Percentiles rank a stretch among this genome's conserved stretches.
Evolutionary conservation across 2,329 filamentous ascomycete species (phyloP).

Genomic region (Aspergillus eucalypticola): DNA sequence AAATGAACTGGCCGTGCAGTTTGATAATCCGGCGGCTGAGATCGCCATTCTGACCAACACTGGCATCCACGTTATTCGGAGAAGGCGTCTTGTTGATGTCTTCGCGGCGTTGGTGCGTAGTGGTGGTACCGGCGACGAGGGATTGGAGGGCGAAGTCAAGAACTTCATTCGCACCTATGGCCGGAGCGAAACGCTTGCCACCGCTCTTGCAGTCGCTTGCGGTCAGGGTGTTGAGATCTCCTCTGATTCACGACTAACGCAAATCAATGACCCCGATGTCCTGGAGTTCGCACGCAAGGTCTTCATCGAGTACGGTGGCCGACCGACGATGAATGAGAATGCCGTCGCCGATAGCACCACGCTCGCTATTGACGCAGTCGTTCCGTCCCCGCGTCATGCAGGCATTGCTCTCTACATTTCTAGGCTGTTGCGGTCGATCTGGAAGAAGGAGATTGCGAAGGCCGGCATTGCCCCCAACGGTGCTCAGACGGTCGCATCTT

Average conservation of each 20-base stretch:
- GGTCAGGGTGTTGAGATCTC: conserved; percentile 85
- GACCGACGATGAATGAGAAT: conserved; percentile 80
- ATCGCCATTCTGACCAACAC: conserved; percentile 89
- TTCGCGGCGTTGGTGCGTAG: conserved; percentile 80
- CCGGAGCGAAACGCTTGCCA: conserved; percentile 82
- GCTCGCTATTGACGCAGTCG: conserved; percentile 76
- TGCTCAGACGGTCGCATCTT: conserved; percentile 65
- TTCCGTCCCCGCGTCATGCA: conserved; percentile 84
- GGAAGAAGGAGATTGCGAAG: conserved; percentile 74
- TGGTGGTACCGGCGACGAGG: conserved; percentile 69
- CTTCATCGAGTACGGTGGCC: conserved; percentile 91
- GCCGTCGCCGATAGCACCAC: conserved; percentile 60
- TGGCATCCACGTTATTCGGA: conserved; percentile 81
- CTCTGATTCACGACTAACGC: conserved; percentile 67
- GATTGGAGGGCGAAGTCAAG: conserved; percentile 76
- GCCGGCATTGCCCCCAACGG: conserved; percentile 58
- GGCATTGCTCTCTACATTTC: conserved; percentile 86
- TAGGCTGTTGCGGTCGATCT: conserved; percentile 82
- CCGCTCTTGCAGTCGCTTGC: conserved; percentile 90
- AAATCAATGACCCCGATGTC: conserved; percentile 77
- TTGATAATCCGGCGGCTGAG: conserved; percentile 77
- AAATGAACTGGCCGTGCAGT: conserved; percentile 95
- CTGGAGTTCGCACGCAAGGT: conserved; percentile 80
- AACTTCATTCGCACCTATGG: conserved; percentile 86
- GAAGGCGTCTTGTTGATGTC: conserved; percentile 84